Percentiles rank a stretch among this genome's conserved stretches.
Conservation (phyloP, 306 rosid genomes). For the Geum urbanum region DNA sequence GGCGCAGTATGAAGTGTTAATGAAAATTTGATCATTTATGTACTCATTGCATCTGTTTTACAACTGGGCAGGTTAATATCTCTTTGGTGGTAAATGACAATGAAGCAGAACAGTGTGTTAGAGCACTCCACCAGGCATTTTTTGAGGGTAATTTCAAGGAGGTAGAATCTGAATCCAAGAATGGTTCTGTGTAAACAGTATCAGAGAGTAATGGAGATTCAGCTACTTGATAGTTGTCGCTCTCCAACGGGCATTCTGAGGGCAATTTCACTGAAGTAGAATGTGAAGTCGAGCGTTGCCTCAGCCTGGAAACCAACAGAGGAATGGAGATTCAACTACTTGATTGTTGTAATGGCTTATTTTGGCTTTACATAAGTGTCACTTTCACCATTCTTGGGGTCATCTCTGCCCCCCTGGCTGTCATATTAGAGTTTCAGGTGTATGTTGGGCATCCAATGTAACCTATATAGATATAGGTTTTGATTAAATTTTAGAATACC, state of each 20-base stretch:
- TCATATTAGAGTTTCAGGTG: slow-evolving; percentile 16
- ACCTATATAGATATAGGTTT: not conserved
- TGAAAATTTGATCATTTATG: not conserved
- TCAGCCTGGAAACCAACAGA: slow-evolving; percentile 26
- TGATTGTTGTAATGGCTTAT: slow-evolving; percentile 4
- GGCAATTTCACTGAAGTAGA: slow-evolving; percentile 33
- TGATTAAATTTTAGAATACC: no score
- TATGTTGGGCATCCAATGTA: not conserved
- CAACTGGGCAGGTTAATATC: slow-evolving; percentile 66
- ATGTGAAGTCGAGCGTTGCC: slow-evolving; percentile 36
- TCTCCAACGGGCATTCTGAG: slow-evolving; percentile 64
- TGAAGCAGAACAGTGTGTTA: slow-evolving; percentile 81
- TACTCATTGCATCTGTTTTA: slow-evolving; percentile 18
- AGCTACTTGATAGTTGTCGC: slow-evolving; percentile 24
- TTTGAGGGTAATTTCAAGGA: slow-evolving; percentile 46
- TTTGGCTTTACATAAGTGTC: not conserved
- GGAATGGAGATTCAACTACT: not conserved
- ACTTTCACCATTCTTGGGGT: not conserved
- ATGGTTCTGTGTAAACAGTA: slow-evolving; percentile 40
- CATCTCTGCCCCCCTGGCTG: slow-evolving; percentile 8
- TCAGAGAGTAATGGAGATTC: slow-evolving; percentile 5
- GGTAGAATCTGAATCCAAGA: slow-evolving; percentile 33
- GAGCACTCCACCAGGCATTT: slow-evolving; percentile 76
- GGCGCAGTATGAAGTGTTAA: not conserved
- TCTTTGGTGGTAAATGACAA: slow-evolving; percentile 80